Base-by-base conservation (phyloP, 2,329 filamentous ascomycete species). In the Zasmidium citrigriseum region DNA sequence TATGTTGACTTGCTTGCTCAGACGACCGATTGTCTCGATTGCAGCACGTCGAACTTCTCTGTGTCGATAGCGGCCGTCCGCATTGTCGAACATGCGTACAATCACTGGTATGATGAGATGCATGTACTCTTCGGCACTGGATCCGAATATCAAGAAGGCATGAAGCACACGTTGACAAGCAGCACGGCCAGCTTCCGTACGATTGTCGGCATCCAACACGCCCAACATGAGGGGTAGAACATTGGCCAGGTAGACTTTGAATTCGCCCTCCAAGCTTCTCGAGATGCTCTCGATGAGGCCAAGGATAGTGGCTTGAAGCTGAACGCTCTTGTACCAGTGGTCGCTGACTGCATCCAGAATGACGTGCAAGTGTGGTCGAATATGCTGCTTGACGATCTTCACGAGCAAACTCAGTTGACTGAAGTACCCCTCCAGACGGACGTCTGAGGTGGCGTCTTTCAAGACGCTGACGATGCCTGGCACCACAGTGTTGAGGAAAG, bases 51-150 rank as follows among this genome's bases (percentile, higher is more conserved):
- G 85, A 49, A 97, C 86, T 59, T 88, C 88, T 1, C 85, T 80
- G n/a, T 68, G 66, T n/a, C 68, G 64, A 41, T 62, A 63, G 21
- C 69, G 65, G 11, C 67, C 70, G 29, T 66, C 64, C 5, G 58
- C 54, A 70, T 91, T 96, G 73, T 99, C 93, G 70, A 99, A 98
- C 50, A 96, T 89, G 46, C 89, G 87, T 9, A 99, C 93, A 69
- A 99, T 92, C 34, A 96, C 91, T 0, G 95, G 95, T 52, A 99
- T 91, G 65, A 99, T 98, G 53, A 99, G 82, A 73, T 99, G 95
- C 95, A 99, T 99, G 74, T 99, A 99, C 73, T 99, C 95, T 73
- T 99, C 95, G 11, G 90, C 90, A 70, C 93, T 98, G 0, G 93
- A 89, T 1, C 96, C 96, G 72, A 99, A 99, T 0, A 99, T 90